Conservation (phyloP, 345 rosid species). For the Salix koriyanagi region DNA sequence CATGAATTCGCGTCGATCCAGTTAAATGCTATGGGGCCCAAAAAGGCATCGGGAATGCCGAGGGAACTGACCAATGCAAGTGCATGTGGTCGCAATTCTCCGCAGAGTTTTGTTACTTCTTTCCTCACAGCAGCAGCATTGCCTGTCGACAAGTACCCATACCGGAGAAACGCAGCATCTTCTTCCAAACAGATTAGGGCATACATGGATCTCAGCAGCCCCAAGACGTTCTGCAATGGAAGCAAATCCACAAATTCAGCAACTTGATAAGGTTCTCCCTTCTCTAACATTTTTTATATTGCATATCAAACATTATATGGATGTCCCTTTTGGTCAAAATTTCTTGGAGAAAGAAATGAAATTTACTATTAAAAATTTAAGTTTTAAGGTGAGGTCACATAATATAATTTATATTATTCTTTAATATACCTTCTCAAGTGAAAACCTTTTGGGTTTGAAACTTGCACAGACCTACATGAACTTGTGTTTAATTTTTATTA, state of each 20-base stretch:
- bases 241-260: neutral
- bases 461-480: too few relatives aligned
- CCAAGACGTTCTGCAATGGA: slow-evolving; percentile 49
- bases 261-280: neutral
- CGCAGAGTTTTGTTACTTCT: slow-evolving; percentile 65
- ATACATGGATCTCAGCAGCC: slow-evolving; percentile 62
- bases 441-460: too few relatives aligned
- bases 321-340: neutral
- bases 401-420: too few relatives aligned
- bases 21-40: slow-evolving; percentile 79
- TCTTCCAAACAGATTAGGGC: slow-evolving; percentile 67
- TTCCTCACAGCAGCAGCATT: slow-evolving; percentile 57
- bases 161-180: slow-evolving; percentile 67
- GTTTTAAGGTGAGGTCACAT: too few relatives aligned
- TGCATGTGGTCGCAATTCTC: slow-evolving; percentile 72
- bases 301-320: neutral
- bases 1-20: slow-evolving; percentile 87
- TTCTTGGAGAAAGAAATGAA: neutral
- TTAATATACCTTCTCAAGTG: too few relatives aligned
- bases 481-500: too few relatives aligned
- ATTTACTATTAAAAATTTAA: neutral
- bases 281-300: neutral
- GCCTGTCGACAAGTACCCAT: slow-evolving; percentile 59
- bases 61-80: slow-evolving; percentile 71
- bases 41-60: slow-evolving; percentile 71